A percentile compares a stretch with the other conserved stretches of the same genome.
These are phyloP conservation scores for Xylariaceae sp. DNA, from an alignment of 2,329 filamentous ascomycete genomes.

Conservation along the genomic window DNA sequence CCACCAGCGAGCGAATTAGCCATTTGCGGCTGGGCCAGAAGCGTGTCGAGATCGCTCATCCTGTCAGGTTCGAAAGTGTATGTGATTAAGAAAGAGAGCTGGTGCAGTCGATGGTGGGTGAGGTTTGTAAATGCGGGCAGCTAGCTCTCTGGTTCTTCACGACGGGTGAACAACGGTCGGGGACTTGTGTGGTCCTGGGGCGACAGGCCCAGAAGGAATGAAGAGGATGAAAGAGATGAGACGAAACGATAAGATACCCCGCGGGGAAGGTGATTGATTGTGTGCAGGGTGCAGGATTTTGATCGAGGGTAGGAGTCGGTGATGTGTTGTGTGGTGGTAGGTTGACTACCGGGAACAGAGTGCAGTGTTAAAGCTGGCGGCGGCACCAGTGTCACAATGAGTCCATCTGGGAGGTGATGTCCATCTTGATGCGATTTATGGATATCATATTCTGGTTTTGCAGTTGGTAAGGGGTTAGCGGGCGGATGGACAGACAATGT, in stretches of 20 bases:
- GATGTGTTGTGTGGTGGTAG: not conserved
- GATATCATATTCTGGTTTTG: slow-evolving; percentile 11
- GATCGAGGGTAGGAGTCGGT: not conserved
- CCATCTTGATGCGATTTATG: slow-evolving; percentile 14
- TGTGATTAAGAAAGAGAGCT: not conserved
- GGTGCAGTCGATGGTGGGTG: not conserved
- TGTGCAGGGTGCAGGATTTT: not conserved
- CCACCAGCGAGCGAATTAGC: not conserved
- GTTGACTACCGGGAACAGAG: not conserved
- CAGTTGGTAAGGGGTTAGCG: not conserved
- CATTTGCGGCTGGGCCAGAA: slow-evolving; percentile 1
- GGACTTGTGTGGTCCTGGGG: not conserved
- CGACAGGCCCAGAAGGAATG: not conserved
- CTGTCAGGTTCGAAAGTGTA: not conserved
- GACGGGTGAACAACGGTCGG: not conserved
- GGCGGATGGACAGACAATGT: not conserved
- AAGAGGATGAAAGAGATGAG: not conserved
- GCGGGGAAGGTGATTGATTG: not conserved
- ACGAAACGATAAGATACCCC: not conserved
- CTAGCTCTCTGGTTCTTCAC: not conserved
- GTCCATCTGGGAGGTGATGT: slow-evolving; percentile 6
- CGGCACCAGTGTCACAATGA: slow-evolving; percentile 10
- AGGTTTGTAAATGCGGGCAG: not conserved
- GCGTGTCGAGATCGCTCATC: slow-evolving; percentile 1
- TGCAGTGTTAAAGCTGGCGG: not conserved